Conservation (phyloP, 1,284 basidiomycete species). For the Ceratobasidium sp. region DNA sequence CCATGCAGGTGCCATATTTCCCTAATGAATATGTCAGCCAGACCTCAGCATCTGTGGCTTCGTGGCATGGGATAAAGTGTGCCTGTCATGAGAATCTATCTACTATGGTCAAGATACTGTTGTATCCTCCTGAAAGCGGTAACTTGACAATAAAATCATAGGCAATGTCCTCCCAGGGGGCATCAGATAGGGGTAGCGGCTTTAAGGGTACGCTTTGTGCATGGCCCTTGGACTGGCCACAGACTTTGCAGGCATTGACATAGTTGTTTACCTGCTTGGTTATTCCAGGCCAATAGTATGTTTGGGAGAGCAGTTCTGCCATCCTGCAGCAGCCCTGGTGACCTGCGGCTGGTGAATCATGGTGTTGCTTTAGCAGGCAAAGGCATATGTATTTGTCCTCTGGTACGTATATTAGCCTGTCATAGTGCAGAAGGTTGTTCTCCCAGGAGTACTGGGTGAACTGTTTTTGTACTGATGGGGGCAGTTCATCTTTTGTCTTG, state of each 20-base stretch:
- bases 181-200: too few relatives aligned
- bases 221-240: too few relatives aligned
- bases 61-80: slow-evolving; percentile 57
- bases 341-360: slow-evolving; percentile 46
- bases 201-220: too few relatives aligned
- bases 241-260: too few relatives aligned
- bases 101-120: slow-evolving; percentile 61
- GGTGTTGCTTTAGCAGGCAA: background rate
- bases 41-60: slow-evolving; percentile 42
- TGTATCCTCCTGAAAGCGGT: slow-evolving; percentile 56
- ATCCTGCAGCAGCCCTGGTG: slow-evolving; percentile 45
- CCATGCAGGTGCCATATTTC: slow-evolving; percentile 46
- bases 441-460: background rate
- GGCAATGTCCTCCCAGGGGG: slow-evolving; percentile 57
- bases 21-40: slow-evolving; percentile 51
- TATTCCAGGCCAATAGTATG: too few relatives aligned
- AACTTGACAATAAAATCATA: slow-evolving; percentile 63
- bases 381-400: slow-evolving; percentile 2
- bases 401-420: slow-evolving; percentile 46
- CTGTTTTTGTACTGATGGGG: background rate
- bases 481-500: background rate
- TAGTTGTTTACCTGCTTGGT: too few relatives aligned
- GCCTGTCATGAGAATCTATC: slow-evolving; percentile 59
- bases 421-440: slow-evolving; percentile 29
- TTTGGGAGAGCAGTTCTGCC: slow-evolving; percentile 30